Conservation (phyloP, 495 filamentous ascomycete species). For the Oidiodendron maius region DNA sequence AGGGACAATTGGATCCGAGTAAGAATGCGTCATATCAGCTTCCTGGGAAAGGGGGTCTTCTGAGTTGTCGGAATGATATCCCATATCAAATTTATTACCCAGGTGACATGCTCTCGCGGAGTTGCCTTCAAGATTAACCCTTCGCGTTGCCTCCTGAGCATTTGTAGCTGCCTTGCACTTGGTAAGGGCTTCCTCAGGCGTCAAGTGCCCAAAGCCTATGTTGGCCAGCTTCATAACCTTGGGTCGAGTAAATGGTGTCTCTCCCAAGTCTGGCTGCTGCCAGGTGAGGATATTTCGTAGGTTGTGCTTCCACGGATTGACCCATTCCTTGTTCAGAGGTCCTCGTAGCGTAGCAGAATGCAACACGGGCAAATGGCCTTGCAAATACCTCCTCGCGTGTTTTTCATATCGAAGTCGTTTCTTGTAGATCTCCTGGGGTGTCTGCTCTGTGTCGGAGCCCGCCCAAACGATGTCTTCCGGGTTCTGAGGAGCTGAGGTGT, state of each 20-base stretch:
- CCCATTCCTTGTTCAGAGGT: conserved; percentile 15
- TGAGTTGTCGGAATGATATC: too few species aligned
- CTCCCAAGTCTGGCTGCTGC: conserved; percentile 17
- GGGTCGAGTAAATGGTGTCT: conserved; percentile 17
- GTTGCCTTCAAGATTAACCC: background rate
- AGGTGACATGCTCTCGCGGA: too few species aligned
- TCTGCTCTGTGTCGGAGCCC: conserved; percentile 21
- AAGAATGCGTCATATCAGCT: background rate
- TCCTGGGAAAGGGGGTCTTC: background rate
- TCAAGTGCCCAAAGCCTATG: conserved; percentile 18
- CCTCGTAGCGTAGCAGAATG: conserved; percentile 21
- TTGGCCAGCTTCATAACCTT: conserved; percentile 18
- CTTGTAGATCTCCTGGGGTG: conserved; percentile 3
- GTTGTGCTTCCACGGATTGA: conserved; percentile 20
- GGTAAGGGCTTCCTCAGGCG: conserved; percentile 12
- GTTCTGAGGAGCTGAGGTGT: conserved; percentile 8
- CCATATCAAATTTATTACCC: too few species aligned
- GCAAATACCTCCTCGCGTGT: conserved; percentile 7
- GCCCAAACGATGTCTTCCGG: conserved; percentile 16
- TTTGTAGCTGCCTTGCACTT: conserved; percentile 17
- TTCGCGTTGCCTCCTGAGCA: background rate
- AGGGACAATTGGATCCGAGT: background rate
- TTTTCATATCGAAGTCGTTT: conserved; percentile 19
- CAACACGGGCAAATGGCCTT: conserved; percentile 17
- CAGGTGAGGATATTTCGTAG: conserved; percentile 7